Conservation (phyloP, 2,329 filamentous ascomycete species). For the Alternaria brassicicola region DNA sequence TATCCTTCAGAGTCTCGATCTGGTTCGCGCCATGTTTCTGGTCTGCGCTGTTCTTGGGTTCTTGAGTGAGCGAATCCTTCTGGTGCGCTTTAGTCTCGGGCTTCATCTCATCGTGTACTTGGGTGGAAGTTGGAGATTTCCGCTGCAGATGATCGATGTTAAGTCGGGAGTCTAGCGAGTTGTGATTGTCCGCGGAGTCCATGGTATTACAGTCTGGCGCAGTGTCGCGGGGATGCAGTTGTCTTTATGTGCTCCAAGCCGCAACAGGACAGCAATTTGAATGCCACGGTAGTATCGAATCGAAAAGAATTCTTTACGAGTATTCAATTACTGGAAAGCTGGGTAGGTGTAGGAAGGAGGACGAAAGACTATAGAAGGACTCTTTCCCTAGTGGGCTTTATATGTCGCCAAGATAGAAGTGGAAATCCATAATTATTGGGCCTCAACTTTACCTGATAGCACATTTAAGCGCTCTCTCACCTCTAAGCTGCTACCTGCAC, state of each 20-base stretch:
- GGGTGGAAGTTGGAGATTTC: too few species aligned
- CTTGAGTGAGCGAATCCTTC: not conserved
- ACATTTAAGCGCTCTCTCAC: not conserved
- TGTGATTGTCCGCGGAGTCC: not conserved
- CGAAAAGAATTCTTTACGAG: not conserved
- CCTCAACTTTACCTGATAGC: conserved; percentile 6
- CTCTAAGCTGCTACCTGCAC: not conserved
- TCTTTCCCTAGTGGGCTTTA: not conserved
- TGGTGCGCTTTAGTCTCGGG: not conserved
- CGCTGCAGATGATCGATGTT: not conserved
- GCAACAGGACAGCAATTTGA: not conserved
- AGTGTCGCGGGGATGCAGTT: not conserved
- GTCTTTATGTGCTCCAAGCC: not conserved
- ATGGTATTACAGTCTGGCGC: not conserved
- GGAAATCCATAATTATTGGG: not conserved
- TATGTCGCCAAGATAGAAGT: not conserved
- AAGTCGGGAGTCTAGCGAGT: not conserved
- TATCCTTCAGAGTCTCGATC: not conserved
- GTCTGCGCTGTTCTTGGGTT: not conserved
- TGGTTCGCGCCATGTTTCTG: not conserved
- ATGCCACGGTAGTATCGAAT: not conserved
- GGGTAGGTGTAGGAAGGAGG: not conserved
- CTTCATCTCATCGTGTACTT: not conserved
- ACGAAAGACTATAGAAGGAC: not conserved
- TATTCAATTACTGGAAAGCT: not conserved